Base-by-base conservation (phyloP, 495 filamentous ascomycete genomes). In the Aspergillus leporis region DNA sequence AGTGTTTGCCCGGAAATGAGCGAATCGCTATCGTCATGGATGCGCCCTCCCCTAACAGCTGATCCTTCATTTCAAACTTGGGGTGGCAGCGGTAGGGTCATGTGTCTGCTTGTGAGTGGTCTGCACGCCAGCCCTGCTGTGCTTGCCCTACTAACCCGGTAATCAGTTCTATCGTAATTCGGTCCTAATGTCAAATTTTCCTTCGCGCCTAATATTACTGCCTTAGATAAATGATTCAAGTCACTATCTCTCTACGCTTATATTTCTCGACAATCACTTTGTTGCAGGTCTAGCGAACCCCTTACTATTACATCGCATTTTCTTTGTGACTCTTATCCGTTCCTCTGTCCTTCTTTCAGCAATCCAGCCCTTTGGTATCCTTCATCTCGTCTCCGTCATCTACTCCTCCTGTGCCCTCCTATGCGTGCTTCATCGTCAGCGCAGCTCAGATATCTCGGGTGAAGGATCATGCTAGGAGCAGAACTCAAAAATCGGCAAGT, bases 401-500 rank as follows among this genome's bases (percentile, higher is more conserved):
- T 34, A 54, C 38, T 25, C 19, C 18, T 36, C 23, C 51, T 54
- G n/a, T 47, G 21, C 56, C 41, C 41, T 45, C 41, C 18, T 21
- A 45, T 45, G 41, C 31, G 25, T 22, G 56, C 46, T 53, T 59
- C 56, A 49, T 52, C 23, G 48, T 38, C 51, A 54, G 51, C 31
- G 31, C 51, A 54, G 23, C 51, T 36, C 34, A 36, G 51, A 36
- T 54, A 54, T 36, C 51, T 54, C 51, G 31, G 51, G 51, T 41
- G 51, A 54, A 54, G 18, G 41, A 40, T 16, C 21, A 61, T 59
- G 54, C 58, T 55, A 28, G 40, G 30, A 50, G 23, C 59, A 48
- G 52, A 59, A 57, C n/a, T 58, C 19, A 61, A 61, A 32, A 58
- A 59, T 52, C 59, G 54, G 30, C 55, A 36, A n/a, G 38, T 41